Evolutionary conservation across 2,329 filamentous ascomycete genomes (phyloP), one percentile per base, ranked within the genome.

Genomic region (Sordariomycetes sp.): DNA sequence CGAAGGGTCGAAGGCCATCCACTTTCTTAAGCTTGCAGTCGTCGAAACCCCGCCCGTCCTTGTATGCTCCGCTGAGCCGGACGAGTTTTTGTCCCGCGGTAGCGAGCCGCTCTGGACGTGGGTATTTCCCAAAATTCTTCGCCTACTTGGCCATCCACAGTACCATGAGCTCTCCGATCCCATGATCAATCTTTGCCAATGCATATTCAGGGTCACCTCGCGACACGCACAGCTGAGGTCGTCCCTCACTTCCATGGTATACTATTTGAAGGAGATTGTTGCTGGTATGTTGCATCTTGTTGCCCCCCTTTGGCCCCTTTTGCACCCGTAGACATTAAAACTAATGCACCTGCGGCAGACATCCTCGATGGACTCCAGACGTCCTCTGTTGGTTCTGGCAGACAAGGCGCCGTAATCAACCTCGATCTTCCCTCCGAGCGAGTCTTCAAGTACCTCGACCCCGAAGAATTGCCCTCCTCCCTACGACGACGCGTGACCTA

Each of bases 1-100:
- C 52, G 84, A 89, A 63, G 82, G 82, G 1, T 70, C 80, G 39
- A 86, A 90, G 65, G 90, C 89, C 56, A 77, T 96, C 53, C 82
- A 86, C 62, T 90, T 95, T 56, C 77, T 96, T 52, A 79, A 80
- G 58, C 79, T 87, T 55, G 88, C 87, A 2, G 78, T 96, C 61
- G 79, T 82, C 61, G 87, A 90, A 65, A 88, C 86, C 8, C 90
- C 88, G 2, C 73, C 76, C 42, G 79, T 90, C n/a, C 73, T 92
- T 32, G 70, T 77, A 22, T 75, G 74, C 59, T 69, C 67, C 32
- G 69, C 72, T 12, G 66, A 71, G 22, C 64, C 64, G 2, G 70
- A 70, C 51, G 67, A 68, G 3, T 74, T 76, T 52, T 66, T 82
- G 57, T 76, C 76, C 55, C 73, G 80, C 48, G 79, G 83, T 17